These are phyloP conservation scores for Trichoderma atroviride DNA, from an alignment of 2,329 filamentous ascomycete species.

Conservation along the genomic window DNA sequence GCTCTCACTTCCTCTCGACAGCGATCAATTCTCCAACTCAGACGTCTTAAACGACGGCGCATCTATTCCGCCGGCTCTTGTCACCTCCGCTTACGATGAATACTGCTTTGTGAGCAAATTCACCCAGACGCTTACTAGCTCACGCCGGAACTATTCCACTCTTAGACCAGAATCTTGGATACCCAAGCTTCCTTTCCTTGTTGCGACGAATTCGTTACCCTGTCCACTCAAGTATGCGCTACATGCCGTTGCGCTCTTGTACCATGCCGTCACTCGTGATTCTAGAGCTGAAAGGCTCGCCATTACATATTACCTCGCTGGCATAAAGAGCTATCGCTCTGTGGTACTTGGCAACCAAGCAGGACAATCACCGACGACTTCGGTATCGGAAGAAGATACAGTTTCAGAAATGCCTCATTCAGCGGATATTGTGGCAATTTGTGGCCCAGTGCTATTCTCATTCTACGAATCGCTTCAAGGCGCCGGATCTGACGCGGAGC, in stretches of 20 bases:
- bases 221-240: constrained; percentile 11
- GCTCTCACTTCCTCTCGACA: background rate
- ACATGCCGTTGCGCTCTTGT: constrained; percentile 9
- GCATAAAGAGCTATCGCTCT: constrained; percentile 4
- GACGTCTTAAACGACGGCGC: background rate
- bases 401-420: background rate
- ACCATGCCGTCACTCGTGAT: constrained; percentile 5
- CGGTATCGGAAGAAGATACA: background rate
- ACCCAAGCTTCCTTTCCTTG: constrained; percentile 6
- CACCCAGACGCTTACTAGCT: constrained; percentile 3
- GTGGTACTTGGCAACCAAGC: background rate
- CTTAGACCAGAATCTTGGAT: constrained; percentile 13
- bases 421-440: background rate
- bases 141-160: constrained; percentile 4
- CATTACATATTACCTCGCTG: background rate
- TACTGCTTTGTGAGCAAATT: constrained; percentile 12
- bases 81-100: constrained; percentile 3
- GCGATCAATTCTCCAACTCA: background rate
- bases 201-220: constrained; percentile 4
- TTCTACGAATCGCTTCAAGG: constrained; percentile 8
- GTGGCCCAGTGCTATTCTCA: constrained; percentile 16
- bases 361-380: background rate
- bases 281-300: background rate
- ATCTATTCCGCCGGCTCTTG: background rate
- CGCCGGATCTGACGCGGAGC: background rate